Percentiles rank a stretch among this genome's conserved stretches.
Evolutionary conservation across 257 asterid genomes (phyloP).

Genomic region (Scutellaria minor): DNA sequence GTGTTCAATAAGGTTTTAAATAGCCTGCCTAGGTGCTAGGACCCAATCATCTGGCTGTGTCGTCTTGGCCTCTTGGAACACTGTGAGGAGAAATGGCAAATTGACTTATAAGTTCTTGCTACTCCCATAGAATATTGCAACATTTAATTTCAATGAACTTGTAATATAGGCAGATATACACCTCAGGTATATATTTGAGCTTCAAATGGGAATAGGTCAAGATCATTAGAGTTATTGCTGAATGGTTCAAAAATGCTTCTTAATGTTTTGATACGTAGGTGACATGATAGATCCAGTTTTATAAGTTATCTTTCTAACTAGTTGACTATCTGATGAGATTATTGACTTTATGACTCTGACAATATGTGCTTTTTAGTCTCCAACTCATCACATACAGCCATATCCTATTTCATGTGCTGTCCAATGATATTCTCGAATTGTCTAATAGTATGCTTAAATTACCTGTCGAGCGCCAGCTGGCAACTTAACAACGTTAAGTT

Average conservation of each 20-base stretch:
- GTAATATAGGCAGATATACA: not conserved
- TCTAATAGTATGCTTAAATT: not conserved
- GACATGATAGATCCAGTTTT: not conserved
- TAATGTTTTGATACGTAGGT: slow-evolving; percentile 19
- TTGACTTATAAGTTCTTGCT: not conserved
- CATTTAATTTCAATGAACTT: not conserved
- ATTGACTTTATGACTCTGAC: not conserved
- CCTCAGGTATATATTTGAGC: slow-evolving; percentile 1
- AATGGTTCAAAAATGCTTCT: not conserved
- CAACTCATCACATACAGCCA: slow-evolving; percentile 8
- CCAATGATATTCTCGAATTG: not conserved
- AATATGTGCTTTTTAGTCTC: not conserved
- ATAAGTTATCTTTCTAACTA: not conserved
- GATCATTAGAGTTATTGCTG: not conserved
- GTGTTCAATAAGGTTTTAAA: no score
- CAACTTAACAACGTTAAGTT: not conserved
- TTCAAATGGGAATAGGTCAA: not conserved
- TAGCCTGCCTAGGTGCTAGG: no score
- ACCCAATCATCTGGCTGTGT: no score
- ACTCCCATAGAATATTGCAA: not conserved
- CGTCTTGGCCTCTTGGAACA: no score
- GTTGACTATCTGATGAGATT: not conserved
- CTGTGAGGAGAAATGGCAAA: not conserved
- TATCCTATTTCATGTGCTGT: not conserved
- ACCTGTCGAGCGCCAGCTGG: not conserved